Base-by-base conservation (phyloP, 768 basidiomycete species). In the Hygrocybe punicea region DNA sequence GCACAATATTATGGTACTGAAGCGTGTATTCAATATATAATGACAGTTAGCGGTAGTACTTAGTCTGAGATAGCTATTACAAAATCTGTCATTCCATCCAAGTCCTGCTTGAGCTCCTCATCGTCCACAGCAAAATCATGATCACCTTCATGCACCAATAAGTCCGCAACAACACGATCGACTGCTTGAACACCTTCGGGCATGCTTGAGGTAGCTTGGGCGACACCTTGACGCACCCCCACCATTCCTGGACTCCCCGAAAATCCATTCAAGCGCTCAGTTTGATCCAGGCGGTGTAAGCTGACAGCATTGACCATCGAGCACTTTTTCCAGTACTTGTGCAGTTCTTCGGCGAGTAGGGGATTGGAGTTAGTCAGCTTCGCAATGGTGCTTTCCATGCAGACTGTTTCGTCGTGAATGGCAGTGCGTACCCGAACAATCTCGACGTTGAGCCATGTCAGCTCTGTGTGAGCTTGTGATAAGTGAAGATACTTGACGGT, bases 391-490 rank as follows among this genome's bases (percentile, higher is more conserved):
- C 16, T 3, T 40, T 25, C 19, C 23, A 40, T 51, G 17, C 37
- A 36, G 16, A 7, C 44, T 16, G 9, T 33, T 17, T 65, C 56
- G 13, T 62, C 64, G 21, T 44, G 13, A 7, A 65, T 51, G 24
- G 23, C 66, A 0, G 52, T 60, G 16, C 7, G 42, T 0, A 67
- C 25, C 3, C 59, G 44, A 0, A 36, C 24, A 6, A 67, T 35
- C 55, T 67, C 61, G 11, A 67, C 53, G 39, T 75, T 70, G 17
- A 69, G 58, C 1, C 65, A 55, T 0, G 34, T 9, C 3, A 73
- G 63, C 55, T 76, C 75, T 48, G 74, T 70, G 3, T 58, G 35
- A 0, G 73, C 71, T 10, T 64, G 64, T 35, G 62, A 48, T 19
- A 74, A 54, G 13, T 67, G 66, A 46, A 70, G 66, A 46, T 70